These are phyloP conservation scores for Backusella westeae DNA, from an alignment of 192 early-diverging fungal genomes.

Conservation along the genomic window DNA sequence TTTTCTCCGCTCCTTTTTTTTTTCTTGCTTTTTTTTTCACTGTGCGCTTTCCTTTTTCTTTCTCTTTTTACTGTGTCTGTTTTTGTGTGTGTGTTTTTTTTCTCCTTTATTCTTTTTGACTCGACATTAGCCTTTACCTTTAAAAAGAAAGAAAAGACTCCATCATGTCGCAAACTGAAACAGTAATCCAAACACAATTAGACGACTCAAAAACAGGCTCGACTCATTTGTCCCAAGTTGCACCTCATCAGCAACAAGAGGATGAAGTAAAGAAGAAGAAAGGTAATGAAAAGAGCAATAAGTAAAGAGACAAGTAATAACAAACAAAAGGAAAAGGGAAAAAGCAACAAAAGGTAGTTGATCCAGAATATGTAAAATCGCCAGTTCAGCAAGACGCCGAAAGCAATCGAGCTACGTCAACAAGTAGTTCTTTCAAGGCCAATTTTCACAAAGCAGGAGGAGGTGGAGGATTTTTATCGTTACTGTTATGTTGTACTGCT, in stretches of 20 bases:
- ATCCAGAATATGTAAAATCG: conserved; percentile 8
- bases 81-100: background rate
- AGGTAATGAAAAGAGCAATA: background rate
- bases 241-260: background rate
- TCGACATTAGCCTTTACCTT: background rate
- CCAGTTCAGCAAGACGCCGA: background rate
- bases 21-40: background rate
- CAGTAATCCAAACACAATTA: background rate
- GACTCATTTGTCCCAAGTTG: background rate
- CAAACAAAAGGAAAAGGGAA: background rate
- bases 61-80: too few species aligned
- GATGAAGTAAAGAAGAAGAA: background rate
- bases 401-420: background rate
- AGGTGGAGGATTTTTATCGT: conserved; percentile 11
- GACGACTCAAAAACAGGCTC: background rate
- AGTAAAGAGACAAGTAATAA: background rate
- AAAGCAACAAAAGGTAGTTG: background rate
- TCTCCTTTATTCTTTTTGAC: background rate
- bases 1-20: background rate
- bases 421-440: background rate
- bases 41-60: too few species aligned
- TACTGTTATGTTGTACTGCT: conserved; percentile 16
- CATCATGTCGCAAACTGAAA: background rate
- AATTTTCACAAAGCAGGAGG: background rate
- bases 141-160: background rate